Evolutionary conservation across 2,329 filamentous ascomycete genomes (phyloP).

Genomic region (Ophiosphaerella herpotricha): DNA sequence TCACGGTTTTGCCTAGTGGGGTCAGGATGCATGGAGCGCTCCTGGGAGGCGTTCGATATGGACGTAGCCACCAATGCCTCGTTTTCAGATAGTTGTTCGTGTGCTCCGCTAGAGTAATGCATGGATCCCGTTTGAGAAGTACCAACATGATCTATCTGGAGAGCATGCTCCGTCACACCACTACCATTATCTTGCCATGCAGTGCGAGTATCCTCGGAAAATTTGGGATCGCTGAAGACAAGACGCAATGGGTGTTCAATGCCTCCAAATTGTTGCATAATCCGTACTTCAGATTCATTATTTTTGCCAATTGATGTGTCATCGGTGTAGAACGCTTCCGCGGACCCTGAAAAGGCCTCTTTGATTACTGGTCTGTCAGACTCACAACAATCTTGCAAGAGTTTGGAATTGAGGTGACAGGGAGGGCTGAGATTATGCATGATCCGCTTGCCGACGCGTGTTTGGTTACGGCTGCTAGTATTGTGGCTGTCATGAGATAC

Average conservation of each 20-base stretch:
- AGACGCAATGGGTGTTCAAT: conserved; percentile 22
- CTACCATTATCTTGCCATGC: conserved; percentile 9
- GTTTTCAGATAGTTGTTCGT: conserved; percentile 1
- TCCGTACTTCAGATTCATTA: conserved; percentile 13
- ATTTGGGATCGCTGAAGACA: conserved; percentile 18
- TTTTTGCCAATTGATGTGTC: conserved; percentile 1
- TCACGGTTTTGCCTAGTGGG: conserved; percentile 9
- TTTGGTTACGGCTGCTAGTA: neutral
- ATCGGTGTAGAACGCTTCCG: neutral
- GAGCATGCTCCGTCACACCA: conserved; percentile 17
- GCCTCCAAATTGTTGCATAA: conserved; percentile 20
- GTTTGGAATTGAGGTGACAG: too few species aligned
- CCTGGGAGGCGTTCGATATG: conserved; percentile 12
- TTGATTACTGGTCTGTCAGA: neutral
- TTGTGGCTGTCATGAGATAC: neutral
- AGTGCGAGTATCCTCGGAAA: conserved; percentile 5
- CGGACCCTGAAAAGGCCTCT: neutral
- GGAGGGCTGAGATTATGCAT: too few species aligned
- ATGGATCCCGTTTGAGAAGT: conserved; percentile 10
- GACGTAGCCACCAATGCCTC: conserved; percentile 8
- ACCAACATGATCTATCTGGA: conserved; percentile 17
- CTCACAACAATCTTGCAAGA: neutral
- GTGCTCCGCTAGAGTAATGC: conserved; percentile 11
- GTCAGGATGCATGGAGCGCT: conserved; percentile 20
- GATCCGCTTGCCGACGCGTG: neutral